A percentile compares a stretch with the other conserved stretches of the same genome.
phyloP scores from a whole-genome alignment of 1,139 yeast species.

The Sugiyamaella japonica region DNA sequence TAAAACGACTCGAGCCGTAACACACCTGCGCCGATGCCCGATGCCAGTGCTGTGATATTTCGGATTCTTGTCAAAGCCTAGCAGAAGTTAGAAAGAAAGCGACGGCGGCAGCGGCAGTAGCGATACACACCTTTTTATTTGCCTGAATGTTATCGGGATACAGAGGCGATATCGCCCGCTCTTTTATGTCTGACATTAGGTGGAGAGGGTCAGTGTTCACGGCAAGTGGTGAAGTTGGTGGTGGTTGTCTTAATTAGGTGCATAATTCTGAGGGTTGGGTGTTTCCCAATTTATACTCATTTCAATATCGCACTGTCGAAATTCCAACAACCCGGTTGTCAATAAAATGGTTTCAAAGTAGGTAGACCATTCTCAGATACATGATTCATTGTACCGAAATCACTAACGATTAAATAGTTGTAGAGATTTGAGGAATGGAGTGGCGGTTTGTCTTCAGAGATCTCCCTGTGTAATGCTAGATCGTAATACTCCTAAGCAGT shows the following conservation, averaged over 20 bases:
- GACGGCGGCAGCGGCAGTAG: neutral
- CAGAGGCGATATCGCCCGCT: slow-evolving; percentile 26
- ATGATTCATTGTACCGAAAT: neutral
- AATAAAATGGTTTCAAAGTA: slow-evolving; percentile 29
- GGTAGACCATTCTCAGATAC: slow-evolving; percentile 7
- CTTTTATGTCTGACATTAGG: slow-evolving; percentile 18
- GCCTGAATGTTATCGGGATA: slow-evolving; percentile 25
- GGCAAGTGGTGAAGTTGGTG: slow-evolving; percentile 6
- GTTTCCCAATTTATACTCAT: neutral
- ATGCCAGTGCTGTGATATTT: slow-evolving; percentile 63
- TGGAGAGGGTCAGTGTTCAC: neutral
- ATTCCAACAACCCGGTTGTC: neutral
- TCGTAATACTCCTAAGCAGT: slow-evolving; percentile 85
- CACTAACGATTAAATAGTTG: slow-evolving; percentile 53
- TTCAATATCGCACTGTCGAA: neutral
- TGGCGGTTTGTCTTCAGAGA: slow-evolving; percentile 91
- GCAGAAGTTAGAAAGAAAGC: neutral
- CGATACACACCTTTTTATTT: slow-evolving; percentile 24
- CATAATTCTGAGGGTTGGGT: slow-evolving; percentile 8
- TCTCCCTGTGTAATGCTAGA: slow-evolving; percentile 95
- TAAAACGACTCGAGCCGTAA: slow-evolving; percentile 61
- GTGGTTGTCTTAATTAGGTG: neutral
- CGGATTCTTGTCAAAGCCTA: slow-evolving; percentile 41
- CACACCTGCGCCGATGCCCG: slow-evolving; percentile 74
- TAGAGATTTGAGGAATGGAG: slow-evolving; percentile 87